Evolutionary conservation across 345 rosid genomes (phyloP).

Genomic region (Ceriops decandra): DNA sequence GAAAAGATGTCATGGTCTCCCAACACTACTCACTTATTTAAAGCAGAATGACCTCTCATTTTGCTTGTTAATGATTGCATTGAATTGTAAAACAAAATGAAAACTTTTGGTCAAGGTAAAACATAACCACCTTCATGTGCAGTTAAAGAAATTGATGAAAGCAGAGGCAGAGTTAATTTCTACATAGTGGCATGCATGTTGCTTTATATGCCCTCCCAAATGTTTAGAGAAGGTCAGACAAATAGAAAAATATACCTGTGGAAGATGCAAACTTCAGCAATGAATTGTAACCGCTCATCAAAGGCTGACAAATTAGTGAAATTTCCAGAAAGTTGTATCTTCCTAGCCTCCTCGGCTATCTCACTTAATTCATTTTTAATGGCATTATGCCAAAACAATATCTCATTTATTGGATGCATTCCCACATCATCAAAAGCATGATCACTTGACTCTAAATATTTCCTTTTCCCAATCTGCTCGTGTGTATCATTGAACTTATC

Average conservation of each 20-base stretch:
- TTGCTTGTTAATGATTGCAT: too few relatives aligned
- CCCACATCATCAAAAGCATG: conserved; percentile 33
- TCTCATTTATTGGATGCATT: conserved; percentile 55
- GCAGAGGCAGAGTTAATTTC: too few relatives aligned
- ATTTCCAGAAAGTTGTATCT: conserved; percentile 69
- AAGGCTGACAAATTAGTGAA: conserved; percentile 67
- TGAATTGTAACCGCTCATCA: conserved; percentile 74
- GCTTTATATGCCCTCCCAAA: too few relatives aligned
- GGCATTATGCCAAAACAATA: conserved; percentile 82
- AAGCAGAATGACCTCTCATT: too few relatives aligned
- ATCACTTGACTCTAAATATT: conserved; percentile 45
- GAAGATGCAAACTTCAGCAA: conserved; percentile 88
- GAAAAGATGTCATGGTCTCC: too few relatives aligned
- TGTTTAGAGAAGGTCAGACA: not conserved
- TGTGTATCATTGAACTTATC: conserved; percentile 45
- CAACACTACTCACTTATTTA: too few relatives aligned
- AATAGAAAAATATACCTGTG: conserved; percentile 54
- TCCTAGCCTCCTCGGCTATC: conserved; percentile 80
- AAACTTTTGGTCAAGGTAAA: too few relatives aligned
- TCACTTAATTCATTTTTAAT: conserved; percentile 72
- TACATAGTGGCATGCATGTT: too few relatives aligned
- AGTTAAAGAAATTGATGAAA: too few relatives aligned
- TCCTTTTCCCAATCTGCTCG: conserved; percentile 62
- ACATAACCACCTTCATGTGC: too few relatives aligned
- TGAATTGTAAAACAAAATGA: too few relatives aligned